Base-by-base conservation (phyloP, 192 early-diverging fungal species). In the Coemansia sp. region DNA sequence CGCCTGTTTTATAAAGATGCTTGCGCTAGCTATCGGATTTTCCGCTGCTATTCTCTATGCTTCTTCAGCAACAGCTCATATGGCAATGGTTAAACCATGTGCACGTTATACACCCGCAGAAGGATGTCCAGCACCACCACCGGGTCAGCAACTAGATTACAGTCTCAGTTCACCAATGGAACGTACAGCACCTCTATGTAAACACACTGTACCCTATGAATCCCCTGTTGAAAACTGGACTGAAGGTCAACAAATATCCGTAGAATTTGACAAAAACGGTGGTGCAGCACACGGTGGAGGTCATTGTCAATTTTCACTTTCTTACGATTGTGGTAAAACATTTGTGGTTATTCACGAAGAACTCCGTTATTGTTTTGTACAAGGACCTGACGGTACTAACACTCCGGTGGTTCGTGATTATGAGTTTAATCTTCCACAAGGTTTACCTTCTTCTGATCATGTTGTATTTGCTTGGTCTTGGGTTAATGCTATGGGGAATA, bases 221-320 rank as follows among this genome's bases (percentile, higher is more conserved):
- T 35, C 47, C 4, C 28, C 53, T 0, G 61, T 62, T 9, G 68
- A 60, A 5, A 65, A 46, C 10, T 72, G 55, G 39, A 65, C 41
- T 20, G 72, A 77, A 14, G 82, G 82, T 1, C 37, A 77, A 15
- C 28, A 60, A 7, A 46, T 81, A 28, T 33, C 41, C 0, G 67
- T 83, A 13, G 28, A 62, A 1, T 81, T 83, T 65, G 37, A 14
- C 28, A 14, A 22, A 10, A 5, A 26, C 0, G 34, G 33, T 8
- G 37, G 54, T 0, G 44, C 49, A 11, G 17, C 55, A 10, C 82
- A 83, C 51, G 62, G 56, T 19, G 81, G 82, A 7, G 84, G 84
- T 1, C 82, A 86, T 49, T 84, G 82, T 25, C 72, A 86, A 46
- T 83, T 79, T 50, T 70, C 82, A 1, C 30, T 84, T 4, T 84